Conservation (phyloP, 2,329 filamentous ascomycete genomes). For the Monosporascus sp. region DNA sequence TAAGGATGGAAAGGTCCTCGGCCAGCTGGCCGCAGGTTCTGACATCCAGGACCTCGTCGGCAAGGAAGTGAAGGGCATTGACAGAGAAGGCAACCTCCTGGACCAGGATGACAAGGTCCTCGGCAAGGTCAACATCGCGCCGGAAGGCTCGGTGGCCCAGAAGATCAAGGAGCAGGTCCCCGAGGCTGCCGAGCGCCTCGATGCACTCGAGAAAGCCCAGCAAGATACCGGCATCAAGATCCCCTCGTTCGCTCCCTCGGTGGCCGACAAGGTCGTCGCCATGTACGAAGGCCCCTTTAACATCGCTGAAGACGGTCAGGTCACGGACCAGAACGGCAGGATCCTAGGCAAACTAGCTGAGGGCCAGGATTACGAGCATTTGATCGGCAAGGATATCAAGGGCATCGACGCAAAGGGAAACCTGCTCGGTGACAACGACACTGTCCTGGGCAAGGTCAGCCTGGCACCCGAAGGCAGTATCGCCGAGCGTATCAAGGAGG, state of each 20-base stretch:
- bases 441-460: slow-evolving; percentile 57
- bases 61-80: slow-evolving; percentile 60
- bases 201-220: slow-evolving; percentile 31
- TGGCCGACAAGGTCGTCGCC: slow-evolving; percentile 25
- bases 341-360: slow-evolving; percentile 25
- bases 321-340: slow-evolving; percentile 41
- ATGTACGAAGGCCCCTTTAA: slow-evolving; percentile 32
- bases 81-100: slow-evolving; percentile 58
- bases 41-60: slow-evolving; percentile 40
- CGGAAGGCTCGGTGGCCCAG: slow-evolving; percentile 33
- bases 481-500: slow-evolving; percentile 27
- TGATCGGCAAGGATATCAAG: slow-evolving; percentile 57
- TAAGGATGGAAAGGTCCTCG: slow-evolving; percentile 51
- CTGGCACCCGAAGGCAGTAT: slow-evolving; percentile 39
- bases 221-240: slow-evolving; percentile 18
- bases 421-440: slow-evolving; percentile 59
- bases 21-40: slow-evolving; percentile 29
- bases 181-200: slow-evolving; percentile 31
- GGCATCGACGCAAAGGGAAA: slow-evolving; percentile 62
- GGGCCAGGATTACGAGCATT: slow-evolving; percentile 21
- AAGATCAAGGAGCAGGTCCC: slow-evolving; percentile 23
- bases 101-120: slow-evolving; percentile 59
- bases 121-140: slow-evolving; percentile 51
- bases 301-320: slow-evolving; percentile 39
- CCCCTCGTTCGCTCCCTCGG: slow-evolving; percentile 25